These are phyloP conservation scores for Colletotrichum cuscutae DNA, from an alignment of 2,329 filamentous ascomycete species.

Conservation along the genomic window DNA sequence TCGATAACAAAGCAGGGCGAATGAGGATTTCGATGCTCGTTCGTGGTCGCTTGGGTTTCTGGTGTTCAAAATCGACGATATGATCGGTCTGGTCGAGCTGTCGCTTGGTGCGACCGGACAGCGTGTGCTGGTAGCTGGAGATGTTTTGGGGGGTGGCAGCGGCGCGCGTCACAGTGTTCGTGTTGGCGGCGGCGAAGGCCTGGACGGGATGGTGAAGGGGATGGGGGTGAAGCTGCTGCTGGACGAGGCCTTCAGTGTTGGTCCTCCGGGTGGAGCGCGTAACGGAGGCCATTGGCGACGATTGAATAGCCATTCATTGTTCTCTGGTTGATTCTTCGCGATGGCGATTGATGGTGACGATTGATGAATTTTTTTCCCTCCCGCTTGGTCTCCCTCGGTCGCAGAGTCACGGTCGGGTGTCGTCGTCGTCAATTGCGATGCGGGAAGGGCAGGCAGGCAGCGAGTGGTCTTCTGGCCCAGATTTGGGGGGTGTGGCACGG, in stretches of 20 bases:
- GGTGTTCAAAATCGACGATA: slow-evolving; percentile 53
- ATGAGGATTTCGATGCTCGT: slow-evolving; percentile 64
- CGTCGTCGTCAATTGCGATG: slow-evolving; percentile 32
- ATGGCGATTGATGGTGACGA: slow-evolving; percentile 27
- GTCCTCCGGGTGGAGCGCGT: slow-evolving; percentile 61
- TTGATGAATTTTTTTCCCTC: slow-evolving; percentile 13
- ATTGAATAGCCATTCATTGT: slow-evolving; percentile 43
- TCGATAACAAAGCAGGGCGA: slow-evolving; percentile 36
- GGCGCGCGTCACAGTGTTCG: slow-evolving; percentile 43
- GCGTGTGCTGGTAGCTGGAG: slow-evolving; percentile 46
- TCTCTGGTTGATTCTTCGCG: slow-evolving; percentile 29
- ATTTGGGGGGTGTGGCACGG: slow-evolving; percentile 9
- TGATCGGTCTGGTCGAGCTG: slow-evolving; percentile 54
- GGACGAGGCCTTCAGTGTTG: slow-evolving; percentile 51
- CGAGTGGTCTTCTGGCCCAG: slow-evolving; percentile 2
- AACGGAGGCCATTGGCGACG: slow-evolving; percentile 59
- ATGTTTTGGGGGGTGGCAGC: slow-evolving; percentile 43
- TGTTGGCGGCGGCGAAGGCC: slow-evolving; percentile 40
- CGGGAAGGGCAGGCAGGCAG: slow-evolving; percentile 8
- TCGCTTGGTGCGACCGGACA: slow-evolving; percentile 58
- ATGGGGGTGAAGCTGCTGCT: slow-evolving; percentile 38
- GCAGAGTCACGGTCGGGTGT: slow-evolving; percentile 8
- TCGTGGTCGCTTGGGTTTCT: slow-evolving; percentile 60
- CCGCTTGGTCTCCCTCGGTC: neutral
- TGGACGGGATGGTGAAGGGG: slow-evolving; percentile 28